Conservation (phyloP, 768 basidiomycete genomes). For the Suillus clintonianus region DNA sequence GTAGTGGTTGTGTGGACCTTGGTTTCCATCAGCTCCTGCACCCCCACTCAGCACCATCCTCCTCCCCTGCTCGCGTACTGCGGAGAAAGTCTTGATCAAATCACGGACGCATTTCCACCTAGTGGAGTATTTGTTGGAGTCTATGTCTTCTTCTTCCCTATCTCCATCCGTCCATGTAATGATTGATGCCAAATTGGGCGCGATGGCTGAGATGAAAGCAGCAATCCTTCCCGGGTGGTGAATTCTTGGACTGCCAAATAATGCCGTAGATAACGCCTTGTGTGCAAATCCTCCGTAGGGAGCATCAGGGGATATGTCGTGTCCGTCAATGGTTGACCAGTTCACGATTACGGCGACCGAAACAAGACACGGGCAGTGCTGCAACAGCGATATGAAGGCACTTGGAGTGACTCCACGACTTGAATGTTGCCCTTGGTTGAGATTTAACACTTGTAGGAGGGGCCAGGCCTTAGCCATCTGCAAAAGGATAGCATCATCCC, state of each 20-base stretch:
- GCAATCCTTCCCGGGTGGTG: slow-evolving; percentile 11
- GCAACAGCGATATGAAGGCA: not conserved
- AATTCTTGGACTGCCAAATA: not conserved
- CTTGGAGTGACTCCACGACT: not conserved
- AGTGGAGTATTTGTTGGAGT: slow-evolving; percentile 21
- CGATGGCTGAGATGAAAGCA: slow-evolving; percentile 26
- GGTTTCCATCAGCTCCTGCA: too few species aligned
- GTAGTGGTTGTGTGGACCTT: too few species aligned
- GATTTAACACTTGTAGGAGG: not conserved
- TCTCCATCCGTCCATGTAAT: slow-evolving; percentile 17
- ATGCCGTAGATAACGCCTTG: not conserved
- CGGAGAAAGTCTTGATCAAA: slow-evolving; percentile 21
- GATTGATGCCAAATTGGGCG: slow-evolving; percentile 29
- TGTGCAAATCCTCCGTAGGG: not conserved
- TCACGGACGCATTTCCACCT: slow-evolving; percentile 27
- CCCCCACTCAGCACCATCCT: too few species aligned
- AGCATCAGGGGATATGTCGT: not conserved
- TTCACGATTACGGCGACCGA: not conserved
- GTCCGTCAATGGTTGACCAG: not conserved
- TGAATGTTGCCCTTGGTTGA: not conserved
- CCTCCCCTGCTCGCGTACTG: too few species aligned
- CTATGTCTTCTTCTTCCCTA: not conserved
- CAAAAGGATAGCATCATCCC: not conserved
- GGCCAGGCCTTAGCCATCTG: slow-evolving; percentile 6
- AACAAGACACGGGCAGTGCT: not conserved